phyloP scores from a whole-genome alignment of 371 early-diverging fungal genomes.

The Zychaea mexicana region DNA sequence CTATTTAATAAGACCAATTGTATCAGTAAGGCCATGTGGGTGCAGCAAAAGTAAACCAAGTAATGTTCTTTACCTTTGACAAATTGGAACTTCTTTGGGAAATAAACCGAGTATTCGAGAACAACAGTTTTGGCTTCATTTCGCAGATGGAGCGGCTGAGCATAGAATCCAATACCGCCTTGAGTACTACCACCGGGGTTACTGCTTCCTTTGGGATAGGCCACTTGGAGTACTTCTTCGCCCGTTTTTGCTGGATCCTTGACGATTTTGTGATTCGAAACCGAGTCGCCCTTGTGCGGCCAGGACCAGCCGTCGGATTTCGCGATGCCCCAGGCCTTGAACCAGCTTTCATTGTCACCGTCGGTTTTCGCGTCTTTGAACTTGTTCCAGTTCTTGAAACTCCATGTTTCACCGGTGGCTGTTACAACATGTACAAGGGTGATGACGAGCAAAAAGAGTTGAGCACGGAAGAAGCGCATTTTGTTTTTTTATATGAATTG shows the following conservation, averaged over 20 bases:
- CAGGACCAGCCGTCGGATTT: constrained; percentile 24
- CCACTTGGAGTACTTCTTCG: constrained; percentile 31
- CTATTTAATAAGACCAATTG: constrained; percentile 12
- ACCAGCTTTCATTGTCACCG: constrained; percentile 12
- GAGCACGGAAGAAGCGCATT: neutral
- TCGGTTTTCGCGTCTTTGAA: constrained; percentile 24
- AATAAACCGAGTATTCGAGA: constrained; percentile 53
- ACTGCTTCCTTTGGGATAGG: constrained; percentile 43
- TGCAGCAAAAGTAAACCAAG: no score
- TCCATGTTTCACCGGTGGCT: neutral
- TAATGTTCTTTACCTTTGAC: constrained; percentile 47
- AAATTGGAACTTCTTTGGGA: constrained; percentile 54
- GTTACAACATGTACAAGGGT: neutral
- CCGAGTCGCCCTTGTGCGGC: constrained; percentile 20
- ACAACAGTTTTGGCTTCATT: constrained; percentile 28
- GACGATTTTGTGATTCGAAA: constrained; percentile 28
- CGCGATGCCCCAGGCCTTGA: constrained; percentile 22
- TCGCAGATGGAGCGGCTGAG: constrained; percentile 39
- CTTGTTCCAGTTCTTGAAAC: constrained; percentile 3
- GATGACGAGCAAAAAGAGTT: neutral
- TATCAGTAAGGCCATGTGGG: neutral
- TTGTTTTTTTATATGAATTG: neutral
- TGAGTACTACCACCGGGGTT: constrained; percentile 39
- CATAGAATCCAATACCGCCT: constrained; percentile 59
- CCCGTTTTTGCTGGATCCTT: constrained; percentile 37